Percentiles rank a stretch among this genome's conserved stretches.
These are phyloP conservation scores for Suillus subalutaceus DNA, from an alignment of 768 basidiomycete genomes.

Conservation along the genomic window DNA sequence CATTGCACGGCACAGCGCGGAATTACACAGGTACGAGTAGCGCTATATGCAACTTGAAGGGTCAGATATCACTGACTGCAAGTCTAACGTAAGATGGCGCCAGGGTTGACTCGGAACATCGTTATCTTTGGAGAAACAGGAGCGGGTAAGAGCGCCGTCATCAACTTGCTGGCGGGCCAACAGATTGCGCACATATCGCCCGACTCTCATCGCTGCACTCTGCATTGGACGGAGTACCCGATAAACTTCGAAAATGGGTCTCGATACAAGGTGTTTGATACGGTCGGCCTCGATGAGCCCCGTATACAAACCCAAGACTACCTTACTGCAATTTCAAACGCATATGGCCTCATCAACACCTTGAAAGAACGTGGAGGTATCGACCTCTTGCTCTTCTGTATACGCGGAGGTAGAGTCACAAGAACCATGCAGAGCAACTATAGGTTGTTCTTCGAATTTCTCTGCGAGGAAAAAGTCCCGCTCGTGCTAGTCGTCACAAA, in stretches of 20 bases:
- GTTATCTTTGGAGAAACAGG: slow-evolving; percentile 50
- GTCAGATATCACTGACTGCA: background rate
- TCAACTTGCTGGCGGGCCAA: slow-evolving; percentile 34
- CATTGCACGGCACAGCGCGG: background rate
- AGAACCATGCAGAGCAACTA: too few relatives aligned
- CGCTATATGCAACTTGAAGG: background rate
- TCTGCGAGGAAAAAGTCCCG: too few relatives aligned
- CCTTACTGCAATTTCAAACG: slow-evolving; percentile 33
- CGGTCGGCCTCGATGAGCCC: slow-evolving; percentile 39
- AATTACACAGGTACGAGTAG: slow-evolving; percentile 1
- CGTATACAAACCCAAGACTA: slow-evolving; percentile 28
- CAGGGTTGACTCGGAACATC: slow-evolving; percentile 34
- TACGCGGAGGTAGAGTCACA: too few relatives aligned
- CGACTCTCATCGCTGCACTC: slow-evolving; percentile 40
- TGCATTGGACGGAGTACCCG: slow-evolving; percentile 32
- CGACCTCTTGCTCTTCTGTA: too few relatives aligned
- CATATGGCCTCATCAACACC: slow-evolving; percentile 36
- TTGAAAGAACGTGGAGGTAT: too few relatives aligned
- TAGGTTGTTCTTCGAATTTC: too few relatives aligned
- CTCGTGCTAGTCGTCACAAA: too few relatives aligned
- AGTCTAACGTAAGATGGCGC: background rate
- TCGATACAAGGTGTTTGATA: slow-evolving; percentile 35
- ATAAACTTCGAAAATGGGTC: slow-evolving; percentile 22
- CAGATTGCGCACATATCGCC: slow-evolving; percentile 27
- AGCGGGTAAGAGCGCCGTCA: slow-evolving; percentile 36